Conservation (phyloP, 129 eudicot genomes). For the Lonicera japonica region DNA sequence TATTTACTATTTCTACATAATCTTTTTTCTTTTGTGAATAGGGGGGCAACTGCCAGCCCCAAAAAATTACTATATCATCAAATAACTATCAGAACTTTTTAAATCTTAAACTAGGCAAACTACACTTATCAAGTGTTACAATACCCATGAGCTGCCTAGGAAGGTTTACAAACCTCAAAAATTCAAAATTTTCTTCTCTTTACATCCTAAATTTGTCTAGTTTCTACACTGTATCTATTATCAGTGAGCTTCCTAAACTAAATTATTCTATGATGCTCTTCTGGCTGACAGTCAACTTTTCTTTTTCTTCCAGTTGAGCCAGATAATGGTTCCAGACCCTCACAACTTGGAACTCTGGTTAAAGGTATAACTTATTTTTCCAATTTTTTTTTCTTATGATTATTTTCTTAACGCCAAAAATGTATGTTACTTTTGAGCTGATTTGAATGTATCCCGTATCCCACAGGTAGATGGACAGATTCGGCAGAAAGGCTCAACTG, state of each 20-base stretch:
- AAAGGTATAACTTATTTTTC: conserved; percentile 66
- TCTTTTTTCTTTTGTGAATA: too few species aligned
- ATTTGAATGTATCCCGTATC: not conserved
- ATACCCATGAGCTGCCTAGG: too few species aligned
- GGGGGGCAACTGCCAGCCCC: too few species aligned
- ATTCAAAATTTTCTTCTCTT: too few species aligned
- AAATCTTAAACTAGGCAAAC: too few species aligned
- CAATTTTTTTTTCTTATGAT: not conserved
- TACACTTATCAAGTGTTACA: too few species aligned
- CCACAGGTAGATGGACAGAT: conserved; percentile 89
- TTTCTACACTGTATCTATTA: too few species aligned
- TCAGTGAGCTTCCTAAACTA: not conserved
- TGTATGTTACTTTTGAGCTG: not conserved
- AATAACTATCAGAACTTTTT: too few species aligned
- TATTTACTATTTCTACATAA: too few species aligned
- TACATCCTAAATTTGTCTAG: too few species aligned
- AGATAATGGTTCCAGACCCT: conserved; percentile 82
- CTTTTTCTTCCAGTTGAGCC: conserved; percentile 49
- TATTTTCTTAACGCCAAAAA: conserved; percentile 1
- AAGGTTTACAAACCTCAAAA: too few species aligned
- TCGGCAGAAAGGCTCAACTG: conserved; percentile 89
- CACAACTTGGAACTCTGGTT: conserved; percentile 89
- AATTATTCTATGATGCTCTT: not conserved
- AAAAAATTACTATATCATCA: too few species aligned
- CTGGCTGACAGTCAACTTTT: conserved; percentile 7